A percentile compares a stretch with the other conserved stretches of the same genome.
phyloP scores from a whole-genome alignment of 768 basidiomycete genomes.

The Leccinum disarticulatum region DNA sequence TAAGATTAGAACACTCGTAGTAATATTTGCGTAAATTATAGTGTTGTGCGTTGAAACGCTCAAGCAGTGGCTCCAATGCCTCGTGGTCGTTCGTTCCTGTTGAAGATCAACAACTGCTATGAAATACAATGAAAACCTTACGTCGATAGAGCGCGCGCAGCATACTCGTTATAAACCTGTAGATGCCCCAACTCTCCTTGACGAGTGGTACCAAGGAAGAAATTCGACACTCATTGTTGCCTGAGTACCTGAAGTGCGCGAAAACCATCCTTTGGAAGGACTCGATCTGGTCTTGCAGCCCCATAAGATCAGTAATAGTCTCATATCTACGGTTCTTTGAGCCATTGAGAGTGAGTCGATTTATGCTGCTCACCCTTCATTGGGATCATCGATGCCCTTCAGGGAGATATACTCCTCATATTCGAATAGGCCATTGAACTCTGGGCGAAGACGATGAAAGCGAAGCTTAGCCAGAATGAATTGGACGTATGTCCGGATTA shows the following conservation, averaged over 20 bases:
- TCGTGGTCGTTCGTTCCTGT: constrained; percentile 88
- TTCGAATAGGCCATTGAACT: constrained; percentile 98
- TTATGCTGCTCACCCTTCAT: constrained; percentile 78
- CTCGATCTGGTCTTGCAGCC: constrained; percentile 97
- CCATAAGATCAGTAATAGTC: constrained; percentile 97
- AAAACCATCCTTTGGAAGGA: constrained; percentile 98
- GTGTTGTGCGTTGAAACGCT: constrained; percentile 89
- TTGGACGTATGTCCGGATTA: constrained; percentile 97
- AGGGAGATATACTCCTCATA: constrained; percentile 99
- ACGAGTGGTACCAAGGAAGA: constrained; percentile 94
- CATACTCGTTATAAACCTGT: constrained; percentile 99
- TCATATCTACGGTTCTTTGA: constrained; percentile 67
- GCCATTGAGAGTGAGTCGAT: constrained; percentile 30
- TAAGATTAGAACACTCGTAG: constrained; percentile 98
- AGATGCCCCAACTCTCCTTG: constrained; percentile 99
- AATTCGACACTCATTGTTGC: constrained; percentile 94
- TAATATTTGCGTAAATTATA: constrained; percentile 95
- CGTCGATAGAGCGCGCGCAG: constrained; percentile 94
- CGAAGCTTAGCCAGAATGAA: constrained; percentile 94
- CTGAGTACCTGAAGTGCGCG: constrained; percentile 85
- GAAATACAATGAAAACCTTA: constrained; percentile 38
- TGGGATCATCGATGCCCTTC: constrained; percentile 95
- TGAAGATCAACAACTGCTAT: constrained; percentile 4
- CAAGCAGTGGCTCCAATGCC: constrained; percentile 82
- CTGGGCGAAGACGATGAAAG: constrained; percentile 92